Evolutionary conservation across 1,284 basidiomycete species (phyloP).

Genomic region (Phaffia rhodozyma): DNA sequence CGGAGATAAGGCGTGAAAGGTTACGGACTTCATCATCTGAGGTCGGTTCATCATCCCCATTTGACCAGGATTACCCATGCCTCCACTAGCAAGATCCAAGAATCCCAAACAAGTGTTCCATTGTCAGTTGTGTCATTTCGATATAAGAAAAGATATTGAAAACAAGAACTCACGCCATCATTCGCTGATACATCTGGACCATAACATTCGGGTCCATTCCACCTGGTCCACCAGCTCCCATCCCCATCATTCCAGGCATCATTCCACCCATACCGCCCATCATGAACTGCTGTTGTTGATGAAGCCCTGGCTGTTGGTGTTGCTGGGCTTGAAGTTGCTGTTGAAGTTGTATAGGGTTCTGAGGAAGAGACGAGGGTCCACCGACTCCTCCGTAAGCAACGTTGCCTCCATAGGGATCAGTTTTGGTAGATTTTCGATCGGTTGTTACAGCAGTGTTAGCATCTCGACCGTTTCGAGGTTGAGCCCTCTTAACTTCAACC

Average conservation of each 20-base stretch:
- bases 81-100: constrained; percentile 22
- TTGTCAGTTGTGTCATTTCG: constrained; percentile 20
- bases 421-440: constrained; percentile 17
- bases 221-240: constrained; percentile 22
- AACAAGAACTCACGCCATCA: constrained; percentile 31
- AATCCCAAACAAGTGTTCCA: constrained; percentile 1
- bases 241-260: constrained; percentile 25
- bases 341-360: constrained; percentile 21
- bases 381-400: constrained; percentile 18
- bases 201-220: constrained; percentile 41
- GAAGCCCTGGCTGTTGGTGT: too few relatives aligned
- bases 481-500: constrained; percentile 91
- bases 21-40: constrained; percentile 2
- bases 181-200: constrained; percentile 44
- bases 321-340: not conserved
- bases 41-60: constrained; percentile 1
- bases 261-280: constrained; percentile 25
- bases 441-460: constrained; percentile 11
- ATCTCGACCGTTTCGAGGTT: constrained; percentile 48
- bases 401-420: constrained; percentile 20
- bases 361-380: constrained; percentile 14
- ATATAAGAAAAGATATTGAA: constrained; percentile 21
- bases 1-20: not conserved
- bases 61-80: constrained; percentile 17
- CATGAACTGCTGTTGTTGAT: too few relatives aligned